A percentile compares a stretch with the other conserved stretches of the same genome.
phyloP scores from a whole-genome alignment of 164 flowering plant species.

The Aristolochia fimbriata region DNA sequence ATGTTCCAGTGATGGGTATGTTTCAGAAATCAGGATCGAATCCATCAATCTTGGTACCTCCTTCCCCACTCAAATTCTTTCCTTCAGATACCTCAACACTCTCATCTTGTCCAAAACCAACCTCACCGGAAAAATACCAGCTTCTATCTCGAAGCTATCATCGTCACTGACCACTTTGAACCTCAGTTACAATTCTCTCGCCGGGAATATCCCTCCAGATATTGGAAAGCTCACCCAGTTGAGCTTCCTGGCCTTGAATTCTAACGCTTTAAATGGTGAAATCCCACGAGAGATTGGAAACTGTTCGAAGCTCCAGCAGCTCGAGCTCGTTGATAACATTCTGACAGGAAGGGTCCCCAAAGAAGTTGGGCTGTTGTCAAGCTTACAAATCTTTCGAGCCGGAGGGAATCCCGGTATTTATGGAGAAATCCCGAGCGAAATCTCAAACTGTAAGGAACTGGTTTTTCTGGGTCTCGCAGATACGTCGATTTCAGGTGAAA shows the following conservation, averaged over 20 bases:
- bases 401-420: conserved; percentile 41
- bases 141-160: conserved; percentile 25
- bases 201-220: conserved; percentile 32
- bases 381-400: conserved; percentile 39
- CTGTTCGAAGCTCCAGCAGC: conserved; percentile 29
- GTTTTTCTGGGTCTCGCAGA: conserved; percentile 44
- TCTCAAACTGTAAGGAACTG: conserved; percentile 34
- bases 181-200: conserved; percentile 42
- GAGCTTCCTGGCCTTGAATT: conserved; percentile 25
- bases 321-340: conserved; percentile 42
- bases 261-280: conserved; percentile 28
- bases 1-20: conserved; percentile 31
- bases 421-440: conserved; percentile 45
- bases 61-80: conserved; percentile 34
- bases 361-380: conserved; percentile 23
- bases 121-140: conserved; percentile 47
- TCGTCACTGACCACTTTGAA: conserved; percentile 28
- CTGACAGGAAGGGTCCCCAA: conserved; percentile 40
- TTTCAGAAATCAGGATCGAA: conserved; percentile 32
- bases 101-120: conserved; percentile 28
- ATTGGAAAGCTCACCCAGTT: conserved; percentile 30
- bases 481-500: conserved; percentile 42
- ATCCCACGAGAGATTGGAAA: conserved; percentile 40
- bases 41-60: conserved; percentile 29
- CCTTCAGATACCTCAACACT: conserved; percentile 28